phyloP scores from a whole-genome alignment of 331 rosid species.

The Quercus lobata region DNA sequence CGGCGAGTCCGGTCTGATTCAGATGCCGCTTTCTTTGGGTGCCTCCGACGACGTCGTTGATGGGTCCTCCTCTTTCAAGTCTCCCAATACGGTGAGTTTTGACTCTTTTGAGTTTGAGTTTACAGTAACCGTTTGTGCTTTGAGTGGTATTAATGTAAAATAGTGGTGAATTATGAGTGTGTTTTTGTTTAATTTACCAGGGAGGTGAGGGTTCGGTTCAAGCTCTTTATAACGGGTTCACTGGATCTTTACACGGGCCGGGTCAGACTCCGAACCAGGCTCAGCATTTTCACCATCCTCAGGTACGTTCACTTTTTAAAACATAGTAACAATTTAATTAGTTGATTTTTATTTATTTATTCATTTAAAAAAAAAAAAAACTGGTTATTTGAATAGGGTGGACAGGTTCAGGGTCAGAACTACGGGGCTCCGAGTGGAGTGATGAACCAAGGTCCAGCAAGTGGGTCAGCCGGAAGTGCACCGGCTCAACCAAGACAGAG shows the following conservation, averaged over 20 bases:
- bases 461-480: conserved; percentile 29
- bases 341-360: not conserved
- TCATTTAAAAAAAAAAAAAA: not conserved
- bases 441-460: conserved; percentile 40
- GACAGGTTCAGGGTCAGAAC: conserved; percentile 41
- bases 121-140: not conserved
- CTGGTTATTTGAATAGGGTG: conserved; percentile 10
- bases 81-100: conserved; percentile 42
- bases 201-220: conserved; percentile 50
- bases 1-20: conserved; percentile 37
- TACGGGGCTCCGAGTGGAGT: conserved; percentile 37
- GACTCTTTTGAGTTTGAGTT: no score
- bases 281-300: conserved; percentile 61
- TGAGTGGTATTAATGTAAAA: not conserved
- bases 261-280: conserved; percentile 41
- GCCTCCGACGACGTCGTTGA: conserved; percentile 58
- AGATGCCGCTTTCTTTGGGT: conserved; percentile 40
- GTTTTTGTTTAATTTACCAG: conserved; percentile 23
- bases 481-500: conserved; percentile 78
- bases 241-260: conserved; percentile 49
- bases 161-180: not conserved
- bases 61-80: conserved; percentile 49
- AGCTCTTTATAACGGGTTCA: conserved; percentile 59
- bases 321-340: not conserved
- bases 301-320: conserved; percentile 22